Evolutionary conservation across 345 rosid genomes (phyloP).

Genomic region (Sonneratia alba): DNA sequence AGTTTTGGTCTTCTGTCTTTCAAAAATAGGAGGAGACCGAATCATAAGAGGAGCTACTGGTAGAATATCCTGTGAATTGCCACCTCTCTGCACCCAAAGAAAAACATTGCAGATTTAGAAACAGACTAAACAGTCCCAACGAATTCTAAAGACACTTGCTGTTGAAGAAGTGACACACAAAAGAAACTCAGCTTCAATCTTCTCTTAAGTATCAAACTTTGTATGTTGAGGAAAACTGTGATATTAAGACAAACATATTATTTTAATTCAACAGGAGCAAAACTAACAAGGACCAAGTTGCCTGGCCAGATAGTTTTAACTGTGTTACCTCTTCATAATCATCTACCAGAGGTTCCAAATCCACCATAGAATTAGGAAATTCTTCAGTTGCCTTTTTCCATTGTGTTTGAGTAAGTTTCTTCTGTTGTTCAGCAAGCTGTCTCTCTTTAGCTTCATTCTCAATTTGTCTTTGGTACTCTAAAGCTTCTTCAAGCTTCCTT

Average conservation of each 20-base stretch:
- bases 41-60: conserved; percentile 20
- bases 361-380: conserved; percentile 10
- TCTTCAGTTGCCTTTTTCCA: conserved; percentile 24
- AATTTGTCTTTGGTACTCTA: conserved; percentile 78
- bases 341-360: conserved; percentile 8
- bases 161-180: not conserved
- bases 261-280: conserved; percentile 4
- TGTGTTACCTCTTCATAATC: conserved; percentile 19
- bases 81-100: conserved; percentile 7
- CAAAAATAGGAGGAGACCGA: conserved; percentile 19
- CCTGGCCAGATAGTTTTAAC: conserved; percentile 15
- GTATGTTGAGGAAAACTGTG: too few species aligned
- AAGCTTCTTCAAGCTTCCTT: conserved; percentile 72
- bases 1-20: conserved; percentile 13
- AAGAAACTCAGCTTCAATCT: not conserved
- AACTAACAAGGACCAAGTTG: conserved; percentile 14
- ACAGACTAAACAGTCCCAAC: not conserved
- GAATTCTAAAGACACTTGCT: not conserved
- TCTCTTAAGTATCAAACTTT: too few species aligned
- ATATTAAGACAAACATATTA: too few species aligned
- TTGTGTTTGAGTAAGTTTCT: conserved; percentile 34
- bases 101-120: not conserved
- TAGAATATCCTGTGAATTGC: conserved; percentile 23
- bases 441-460: conserved; percentile 89
- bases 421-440: conserved; percentile 75